These are phyloP conservation scores for Odontarrhena argentea DNA, from an alignment of 345 rosid species.

Conservation along the genomic window DNA sequence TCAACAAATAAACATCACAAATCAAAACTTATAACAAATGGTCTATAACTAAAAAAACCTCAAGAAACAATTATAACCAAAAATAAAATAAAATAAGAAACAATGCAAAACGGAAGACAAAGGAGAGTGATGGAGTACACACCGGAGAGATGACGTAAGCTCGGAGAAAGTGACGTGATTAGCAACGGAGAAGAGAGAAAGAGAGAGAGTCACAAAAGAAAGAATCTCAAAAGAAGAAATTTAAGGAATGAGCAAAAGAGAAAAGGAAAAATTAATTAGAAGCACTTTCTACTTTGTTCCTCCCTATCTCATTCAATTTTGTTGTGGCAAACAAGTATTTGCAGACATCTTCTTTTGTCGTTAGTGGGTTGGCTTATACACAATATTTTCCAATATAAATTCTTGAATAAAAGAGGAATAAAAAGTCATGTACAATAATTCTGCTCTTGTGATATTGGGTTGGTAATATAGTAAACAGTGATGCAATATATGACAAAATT, in stretches of 20 bases:
- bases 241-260: neutral
- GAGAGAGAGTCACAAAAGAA: constrained; percentile 32
- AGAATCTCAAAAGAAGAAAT: neutral
- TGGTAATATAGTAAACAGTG: neutral
- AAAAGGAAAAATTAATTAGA: neutral
- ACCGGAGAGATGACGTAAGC: constrained; percentile 41
- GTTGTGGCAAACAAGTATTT: constrained; percentile 39
- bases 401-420: neutral
- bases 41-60: no score
- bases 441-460: neutral
- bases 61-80: no score
- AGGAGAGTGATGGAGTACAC: neutral
- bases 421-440: no score
- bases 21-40: neutral
- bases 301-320: neutral
- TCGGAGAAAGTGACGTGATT: constrained; percentile 39
- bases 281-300: constrained; percentile 17
- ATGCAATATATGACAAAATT: neutral
- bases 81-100: no score
- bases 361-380: neutral
- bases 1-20: neutral
- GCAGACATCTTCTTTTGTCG: constrained; percentile 13
- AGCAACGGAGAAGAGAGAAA: constrained; percentile 16
- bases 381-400: neutral
- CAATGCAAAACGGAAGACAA: neutral